Evolutionary conservation across 2,329 filamentous ascomycete genomes (phyloP).

Genomic region (Hypoxylon rubiginosum): DNA sequence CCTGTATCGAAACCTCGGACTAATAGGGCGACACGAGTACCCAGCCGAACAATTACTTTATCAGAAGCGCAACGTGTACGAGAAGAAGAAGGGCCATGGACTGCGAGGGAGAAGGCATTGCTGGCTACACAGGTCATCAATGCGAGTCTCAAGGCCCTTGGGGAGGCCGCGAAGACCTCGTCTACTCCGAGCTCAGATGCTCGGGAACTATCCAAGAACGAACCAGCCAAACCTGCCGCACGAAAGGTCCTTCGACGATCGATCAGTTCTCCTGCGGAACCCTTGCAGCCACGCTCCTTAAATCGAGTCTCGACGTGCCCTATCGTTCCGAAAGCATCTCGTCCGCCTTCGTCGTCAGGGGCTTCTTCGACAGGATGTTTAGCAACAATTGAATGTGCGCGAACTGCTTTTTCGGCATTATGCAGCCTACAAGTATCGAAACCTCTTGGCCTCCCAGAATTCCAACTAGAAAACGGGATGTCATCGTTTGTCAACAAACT

Average conservation of each 20-base stretch:
- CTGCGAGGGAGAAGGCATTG: constrained; percentile 71
- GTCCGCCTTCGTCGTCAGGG: constrained; percentile 41
- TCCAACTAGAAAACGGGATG: constrained; percentile 81
- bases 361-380: constrained; percentile 61
- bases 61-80: constrained; percentile 44
- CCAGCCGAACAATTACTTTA: constrained; percentile 40
- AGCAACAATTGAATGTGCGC: constrained; percentile 76
- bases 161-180: constrained; percentile 72
- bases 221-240: constrained; percentile 54
- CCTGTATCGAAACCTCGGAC: constrained; percentile 50
- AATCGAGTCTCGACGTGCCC: constrained; percentile 72
- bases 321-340: constrained; percentile 54
- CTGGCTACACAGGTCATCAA: constrained; percentile 83
- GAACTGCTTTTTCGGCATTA: constrained; percentile 75
- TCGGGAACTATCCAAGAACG: constrained; percentile 54
- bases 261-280: constrained; percentile 70
- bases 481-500: constrained; percentile 77
- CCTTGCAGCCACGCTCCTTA: constrained; percentile 71
- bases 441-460: constrained; percentile 67
- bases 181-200: constrained; percentile 49
- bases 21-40: constrained; percentile 47
- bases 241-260: constrained; percentile 66
- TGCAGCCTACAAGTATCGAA: constrained; percentile 68
- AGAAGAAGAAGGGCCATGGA: constrained; percentile 59
- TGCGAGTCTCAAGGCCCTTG: constrained; percentile 74